These are phyloP conservation scores for Solanum aculeatissimum DNA, from an alignment of 305 asterid species.

Conservation along the genomic window DNA sequence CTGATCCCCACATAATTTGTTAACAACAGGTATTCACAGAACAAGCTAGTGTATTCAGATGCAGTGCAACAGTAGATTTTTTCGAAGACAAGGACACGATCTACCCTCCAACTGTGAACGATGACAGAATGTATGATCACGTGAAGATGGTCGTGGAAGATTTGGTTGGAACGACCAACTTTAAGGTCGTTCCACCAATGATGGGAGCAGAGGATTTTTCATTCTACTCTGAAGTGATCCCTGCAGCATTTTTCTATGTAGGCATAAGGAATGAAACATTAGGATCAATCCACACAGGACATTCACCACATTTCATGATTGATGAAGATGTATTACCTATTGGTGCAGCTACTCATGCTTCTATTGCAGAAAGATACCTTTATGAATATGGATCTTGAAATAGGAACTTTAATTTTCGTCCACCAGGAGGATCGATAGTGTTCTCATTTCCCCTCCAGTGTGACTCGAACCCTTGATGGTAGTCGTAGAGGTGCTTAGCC, in stretches of 20 bases:
- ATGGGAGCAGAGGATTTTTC: slow-evolving; percentile 97
- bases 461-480: neutral
- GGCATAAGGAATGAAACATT: slow-evolving; percentile 64
- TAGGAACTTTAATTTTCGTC: neutral
- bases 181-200: slow-evolving; percentile 40
- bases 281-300: slow-evolving; percentile 56
- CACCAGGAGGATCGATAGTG: neutral
- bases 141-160: slow-evolving; percentile 33
- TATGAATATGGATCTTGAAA: slow-evolving; percentile 8
- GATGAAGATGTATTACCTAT: slow-evolving; percentile 73
- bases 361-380: slow-evolving; percentile 83
- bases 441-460: accelerated
- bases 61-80: slow-evolving; percentile 77
- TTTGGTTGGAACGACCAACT: slow-evolving; percentile 33
- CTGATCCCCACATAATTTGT: neutral
- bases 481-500: neutral
- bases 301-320: slow-evolving; percentile 78
- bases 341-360: slow-evolving; percentile 91
- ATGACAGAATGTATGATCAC: slow-evolving; percentile 48
- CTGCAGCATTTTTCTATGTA: slow-evolving; percentile 63
- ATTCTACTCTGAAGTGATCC: slow-evolving; percentile 70
- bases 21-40: slow-evolving; percentile 49
- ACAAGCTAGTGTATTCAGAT: slow-evolving; percentile 65
- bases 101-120: slow-evolving; percentile 81
- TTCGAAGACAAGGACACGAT: slow-evolving; percentile 47